phyloP scores from a whole-genome alignment of 495 filamentous ascomycete genomes.

The Penicillium salamii region DNA sequence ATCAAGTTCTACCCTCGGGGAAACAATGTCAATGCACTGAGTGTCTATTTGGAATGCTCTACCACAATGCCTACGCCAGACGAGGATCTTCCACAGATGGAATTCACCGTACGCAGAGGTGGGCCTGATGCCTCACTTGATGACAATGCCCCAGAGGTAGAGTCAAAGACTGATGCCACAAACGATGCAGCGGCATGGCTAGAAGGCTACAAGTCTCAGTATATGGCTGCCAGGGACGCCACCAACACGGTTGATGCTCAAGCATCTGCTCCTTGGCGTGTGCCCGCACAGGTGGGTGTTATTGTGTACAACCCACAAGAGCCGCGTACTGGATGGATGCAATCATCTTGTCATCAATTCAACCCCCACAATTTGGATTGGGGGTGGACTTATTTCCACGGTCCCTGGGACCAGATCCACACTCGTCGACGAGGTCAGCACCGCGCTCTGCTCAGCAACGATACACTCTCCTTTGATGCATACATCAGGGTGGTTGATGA shows the following conservation, averaged over 20 bases:
- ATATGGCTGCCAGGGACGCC: constrained; percentile 17
- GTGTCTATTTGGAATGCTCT: constrained; percentile 63
- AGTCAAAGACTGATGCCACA: constrained; percentile 27
- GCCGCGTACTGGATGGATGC: constrained; percentile 56
- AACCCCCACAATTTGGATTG: constrained; percentile 58
- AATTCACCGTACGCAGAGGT: constrained; percentile 38
- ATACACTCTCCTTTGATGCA: constrained; percentile 61
- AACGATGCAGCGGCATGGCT: constrained; percentile 30
- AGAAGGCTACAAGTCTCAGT: constrained; percentile 33
- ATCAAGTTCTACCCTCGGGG: constrained; percentile 69
- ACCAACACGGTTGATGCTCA: constrained; percentile 1
- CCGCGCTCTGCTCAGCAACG: constrained; percentile 59
- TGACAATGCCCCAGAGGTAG: constrained; percentile 25
- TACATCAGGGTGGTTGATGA: constrained; percentile 64
- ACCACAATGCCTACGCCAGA: constrained; percentile 40
- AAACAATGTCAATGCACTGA: constrained; percentile 60
- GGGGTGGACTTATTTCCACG: constrained; percentile 67
- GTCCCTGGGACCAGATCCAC: constrained; percentile 59
- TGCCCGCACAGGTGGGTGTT: constrained; percentile 61
- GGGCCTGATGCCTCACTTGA: constrained; percentile 28
- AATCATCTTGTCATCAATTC: constrained; percentile 59
- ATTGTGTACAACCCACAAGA: constrained; percentile 66
- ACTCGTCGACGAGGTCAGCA: constrained; percentile 56
- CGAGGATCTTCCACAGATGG: constrained; percentile 35
- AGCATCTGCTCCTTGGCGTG: constrained; percentile 38